A percentile compares a stretch with the other conserved stretches of the same genome.
phyloP scores from a whole-genome alignment of 2,329 filamentous ascomycete genomes.

The Aspergillus fischeri region DNA sequence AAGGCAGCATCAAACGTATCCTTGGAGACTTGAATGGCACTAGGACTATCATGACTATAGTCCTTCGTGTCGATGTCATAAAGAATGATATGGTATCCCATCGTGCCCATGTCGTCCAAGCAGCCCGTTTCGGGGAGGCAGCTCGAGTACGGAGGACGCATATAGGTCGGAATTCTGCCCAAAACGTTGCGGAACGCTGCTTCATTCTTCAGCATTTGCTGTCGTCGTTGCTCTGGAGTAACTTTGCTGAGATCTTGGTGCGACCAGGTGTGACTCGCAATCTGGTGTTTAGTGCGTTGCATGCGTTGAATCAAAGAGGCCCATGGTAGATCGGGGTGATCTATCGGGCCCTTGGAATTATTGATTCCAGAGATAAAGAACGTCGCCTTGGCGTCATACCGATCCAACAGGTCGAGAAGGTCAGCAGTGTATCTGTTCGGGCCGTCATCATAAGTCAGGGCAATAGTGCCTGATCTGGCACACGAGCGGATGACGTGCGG shows the following conservation, averaged over 20 bases:
- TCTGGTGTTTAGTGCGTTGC: slow-evolving; percentile 45
- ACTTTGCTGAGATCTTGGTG: slow-evolving; percentile 46
- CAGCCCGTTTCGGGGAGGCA: slow-evolving; percentile 37
- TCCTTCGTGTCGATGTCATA: slow-evolving; percentile 48
- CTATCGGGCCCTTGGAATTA: slow-evolving; percentile 44
- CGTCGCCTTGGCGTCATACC: slow-evolving; percentile 60
- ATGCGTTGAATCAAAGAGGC: slow-evolving; percentile 39
- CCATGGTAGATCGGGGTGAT: slow-evolving; percentile 39
- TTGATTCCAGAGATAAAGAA: slow-evolving; percentile 60
- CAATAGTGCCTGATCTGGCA: slow-evolving; percentile 54
- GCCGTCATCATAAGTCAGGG: slow-evolving; percentile 65
- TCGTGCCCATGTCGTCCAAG: slow-evolving; percentile 38
- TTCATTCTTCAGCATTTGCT: slow-evolving; percentile 47
- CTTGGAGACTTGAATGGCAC: slow-evolving; percentile 37
- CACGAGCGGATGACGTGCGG: slow-evolving; percentile 36
- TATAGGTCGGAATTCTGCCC: slow-evolving; percentile 50
- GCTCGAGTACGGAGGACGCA: slow-evolving; percentile 49
- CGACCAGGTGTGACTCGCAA: slow-evolving; percentile 52
- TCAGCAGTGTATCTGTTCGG: slow-evolving; percentile 59
- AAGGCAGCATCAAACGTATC: slow-evolving; percentile 37
- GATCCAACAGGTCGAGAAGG: slow-evolving; percentile 58
- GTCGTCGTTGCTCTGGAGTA: slow-evolving; percentile 30
- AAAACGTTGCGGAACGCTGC: slow-evolving; percentile 46
- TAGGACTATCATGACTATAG: slow-evolving; percentile 38
- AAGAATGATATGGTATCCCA: slow-evolving; percentile 49